phyloP scores from a whole-genome alignment of 768 basidiomycete genomes.

The Porphyrellus cyaneotinctus region DNA sequence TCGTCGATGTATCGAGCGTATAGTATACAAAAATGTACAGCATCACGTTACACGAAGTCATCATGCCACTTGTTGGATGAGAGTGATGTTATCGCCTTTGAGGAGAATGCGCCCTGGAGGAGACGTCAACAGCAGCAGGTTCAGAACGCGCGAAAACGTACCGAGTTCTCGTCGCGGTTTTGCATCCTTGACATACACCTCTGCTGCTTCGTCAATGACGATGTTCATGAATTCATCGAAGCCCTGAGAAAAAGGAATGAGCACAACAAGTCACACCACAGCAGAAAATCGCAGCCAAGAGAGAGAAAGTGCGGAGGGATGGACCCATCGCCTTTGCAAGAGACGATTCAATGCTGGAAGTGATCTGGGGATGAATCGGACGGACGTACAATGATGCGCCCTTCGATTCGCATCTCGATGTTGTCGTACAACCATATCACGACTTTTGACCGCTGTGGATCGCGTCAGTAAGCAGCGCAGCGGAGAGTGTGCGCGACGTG shows the following conservation, averaged over 20 bases:
- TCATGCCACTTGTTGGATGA: slow-evolving; percentile 71
- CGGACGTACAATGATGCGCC: slow-evolving; percentile 84
- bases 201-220: slow-evolving; percentile 88
- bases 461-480: slow-evolving; percentile 10
- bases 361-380: slow-evolving; percentile 21
- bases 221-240: slow-evolving; percentile 99
- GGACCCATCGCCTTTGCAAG: slow-evolving; percentile 35
- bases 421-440: slow-evolving; percentile 97
- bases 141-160: slow-evolving; percentile 34
- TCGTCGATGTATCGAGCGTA: neutral
- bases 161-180: slow-evolving; percentile 84
- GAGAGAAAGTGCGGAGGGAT: slow-evolving; percentile 5
- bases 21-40: slow-evolving; percentile 22
- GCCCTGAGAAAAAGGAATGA: slow-evolving; percentile 53
- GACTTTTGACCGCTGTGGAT: slow-evolving; percentile 69
- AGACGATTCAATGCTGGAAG: slow-evolving; percentile 39
- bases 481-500: neutral
- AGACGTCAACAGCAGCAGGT: neutral
- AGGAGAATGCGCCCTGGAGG: slow-evolving; percentile 85
- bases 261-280: slow-evolving; percentile 7
- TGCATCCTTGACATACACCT: slow-evolving; percentile 86
- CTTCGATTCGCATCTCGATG: slow-evolving; percentile 93
- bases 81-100: slow-evolving; percentile 98
- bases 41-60: slow-evolving; percentile 6
- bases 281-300: neutral